Conservation (phyloP, 2,329 filamentous ascomycete genomes). For the Xylaria polymorpha region DNA sequence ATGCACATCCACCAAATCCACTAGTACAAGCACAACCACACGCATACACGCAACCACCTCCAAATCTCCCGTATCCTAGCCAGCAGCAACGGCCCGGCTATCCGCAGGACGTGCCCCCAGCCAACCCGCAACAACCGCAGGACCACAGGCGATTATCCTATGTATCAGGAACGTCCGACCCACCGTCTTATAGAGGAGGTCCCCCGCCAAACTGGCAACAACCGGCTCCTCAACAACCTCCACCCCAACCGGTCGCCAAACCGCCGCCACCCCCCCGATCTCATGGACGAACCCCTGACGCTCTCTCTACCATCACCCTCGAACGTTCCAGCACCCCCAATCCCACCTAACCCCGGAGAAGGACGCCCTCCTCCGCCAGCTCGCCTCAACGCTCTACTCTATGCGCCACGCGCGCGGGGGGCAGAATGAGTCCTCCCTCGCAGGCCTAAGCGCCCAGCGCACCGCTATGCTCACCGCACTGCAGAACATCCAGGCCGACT, state of each 20-base stretch:
- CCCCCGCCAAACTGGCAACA: slow-evolving; percentile 48
- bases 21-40: slow-evolving; percentile 41
- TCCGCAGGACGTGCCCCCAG: slow-evolving; percentile 40
- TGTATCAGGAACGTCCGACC: slow-evolving; percentile 22
- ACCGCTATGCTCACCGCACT: slow-evolving; percentile 78
- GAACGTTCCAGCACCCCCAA: slow-evolving; percentile 77
- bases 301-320: slow-evolving; percentile 61
- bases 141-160: slow-evolving; percentile 37
- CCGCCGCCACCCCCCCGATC: slow-evolving; percentile 61
- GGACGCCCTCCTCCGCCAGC: slow-evolving; percentile 82
- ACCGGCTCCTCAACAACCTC: slow-evolving; percentile 41
- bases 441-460: slow-evolving; percentile 82
- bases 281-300: slow-evolving; percentile 68
- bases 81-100: slow-evolving; percentile 44
- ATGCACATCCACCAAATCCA: slow-evolving; percentile 40
- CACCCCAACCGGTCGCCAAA: slow-evolving; percentile 51
- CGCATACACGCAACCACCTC: slow-evolving; percentile 43
- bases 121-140: slow-evolving; percentile 41
- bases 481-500: slow-evolving; percentile 77
- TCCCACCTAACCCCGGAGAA: slow-evolving; percentile 95
- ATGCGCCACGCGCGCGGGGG: slow-evolving; percentile 74
- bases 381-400: slow-evolving; percentile 75
- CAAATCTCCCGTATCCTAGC: slow-evolving; percentile 44
- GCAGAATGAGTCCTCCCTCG: slow-evolving; percentile 79
- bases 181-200: slow-evolving; percentile 38